Evolutionary conservation across 2,329 filamentous ascomycete species (phyloP).

Genomic region (Lecanosticta acicola): DNA sequence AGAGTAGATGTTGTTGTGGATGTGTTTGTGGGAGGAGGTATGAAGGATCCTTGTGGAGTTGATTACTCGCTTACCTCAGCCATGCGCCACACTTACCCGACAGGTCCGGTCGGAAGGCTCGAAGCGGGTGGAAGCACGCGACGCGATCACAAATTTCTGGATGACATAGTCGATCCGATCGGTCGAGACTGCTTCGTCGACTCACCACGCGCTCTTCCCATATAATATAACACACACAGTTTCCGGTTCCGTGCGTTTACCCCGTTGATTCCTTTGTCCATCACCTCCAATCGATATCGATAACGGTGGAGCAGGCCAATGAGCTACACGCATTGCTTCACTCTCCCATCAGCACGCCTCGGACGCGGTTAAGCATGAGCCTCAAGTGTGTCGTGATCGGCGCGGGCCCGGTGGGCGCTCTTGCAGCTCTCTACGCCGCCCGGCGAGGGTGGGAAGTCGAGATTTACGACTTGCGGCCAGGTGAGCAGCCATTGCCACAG

Average conservation of each 20-base stretch:
- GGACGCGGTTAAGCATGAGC: conserved; percentile 15
- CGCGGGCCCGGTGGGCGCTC: conserved; percentile 84
- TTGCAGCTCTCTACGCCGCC: conserved; percentile 89
- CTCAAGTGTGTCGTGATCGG: conserved; percentile 64
- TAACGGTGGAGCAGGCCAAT: not conserved
- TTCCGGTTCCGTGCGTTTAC: no score
- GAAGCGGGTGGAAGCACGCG: no score
- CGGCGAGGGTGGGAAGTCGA: conserved; percentile 83
- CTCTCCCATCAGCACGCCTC: conserved; percentile 11
- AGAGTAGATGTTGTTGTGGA: no score
- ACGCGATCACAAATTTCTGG: not conserved
- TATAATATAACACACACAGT: no score
- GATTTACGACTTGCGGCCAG: conserved; percentile 85
- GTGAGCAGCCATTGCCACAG: conserved; percentile 49
- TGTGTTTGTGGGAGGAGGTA: no score
- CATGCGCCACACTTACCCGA: no score
- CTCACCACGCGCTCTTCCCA: no score
- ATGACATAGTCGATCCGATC: not conserved
- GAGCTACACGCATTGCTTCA: conserved; percentile 11
- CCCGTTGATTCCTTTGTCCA: no score
- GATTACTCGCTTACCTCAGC: no score
- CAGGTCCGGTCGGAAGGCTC: no score
- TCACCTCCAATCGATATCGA: no score
- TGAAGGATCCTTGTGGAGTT: no score
- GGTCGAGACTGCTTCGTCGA: not conserved